These are phyloP conservation scores for Arachnomyces sp. DNA, from an alignment of 2,329 filamentous ascomycete genomes.

Conservation along the genomic window DNA sequence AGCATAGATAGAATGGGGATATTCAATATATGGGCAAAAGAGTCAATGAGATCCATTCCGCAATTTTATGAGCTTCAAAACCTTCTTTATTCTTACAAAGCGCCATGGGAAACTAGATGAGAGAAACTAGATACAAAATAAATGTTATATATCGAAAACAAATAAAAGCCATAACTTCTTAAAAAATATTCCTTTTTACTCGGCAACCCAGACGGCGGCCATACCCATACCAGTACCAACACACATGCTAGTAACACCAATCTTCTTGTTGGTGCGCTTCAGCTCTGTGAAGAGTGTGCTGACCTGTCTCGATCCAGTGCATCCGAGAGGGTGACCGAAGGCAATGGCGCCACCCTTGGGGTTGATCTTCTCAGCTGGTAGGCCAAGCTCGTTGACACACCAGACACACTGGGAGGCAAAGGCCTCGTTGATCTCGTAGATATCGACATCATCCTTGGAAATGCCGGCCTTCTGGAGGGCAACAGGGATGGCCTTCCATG, in stretches of 20 bases:
- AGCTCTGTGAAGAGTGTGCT: conserved; percentile 87
- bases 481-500: conserved; percentile 91
- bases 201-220: conserved; percentile 92
- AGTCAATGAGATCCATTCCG: too few relatives aligned
- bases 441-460: conserved; percentile 81
- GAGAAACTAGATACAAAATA: conserved; percentile 1
- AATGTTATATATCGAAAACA: conserved; percentile 9
- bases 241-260: conserved; percentile 94
- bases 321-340: conserved; percentile 89
- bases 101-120: too few relatives aligned
- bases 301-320: conserved; percentile 88
- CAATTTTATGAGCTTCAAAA: too few relatives aligned
- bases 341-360: conserved; percentile 95
- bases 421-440: conserved; percentile 98
- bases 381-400: conserved; percentile 79
- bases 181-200: conserved; percentile 45
- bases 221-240: conserved; percentile 96
- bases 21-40: conserved; percentile 5
- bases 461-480: conserved; percentile 83
- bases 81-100: too few relatives aligned
- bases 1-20: conserved; percentile 34
- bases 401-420: conserved; percentile 93
- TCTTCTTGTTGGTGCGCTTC: conserved; percentile 69
- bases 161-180: conserved; percentile 7
- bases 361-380: conserved; percentile 84